Evolutionary conservation across 2,329 filamentous ascomycete species (phyloP).

Genomic region (Fusarium buxicola): DNA sequence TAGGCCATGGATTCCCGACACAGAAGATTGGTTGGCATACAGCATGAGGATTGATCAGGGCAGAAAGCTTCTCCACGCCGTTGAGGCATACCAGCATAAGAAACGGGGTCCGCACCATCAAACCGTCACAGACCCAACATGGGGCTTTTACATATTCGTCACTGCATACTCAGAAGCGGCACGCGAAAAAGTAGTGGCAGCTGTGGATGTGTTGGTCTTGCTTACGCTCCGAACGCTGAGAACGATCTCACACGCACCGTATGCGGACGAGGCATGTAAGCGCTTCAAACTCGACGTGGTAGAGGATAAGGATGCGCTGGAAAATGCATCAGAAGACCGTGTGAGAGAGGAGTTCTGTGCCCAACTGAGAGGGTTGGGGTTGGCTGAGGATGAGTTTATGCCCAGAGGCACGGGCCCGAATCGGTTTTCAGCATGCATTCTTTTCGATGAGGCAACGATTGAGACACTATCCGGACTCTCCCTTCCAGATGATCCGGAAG

Average conservation of each 20-base stretch:
- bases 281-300: slow-evolving; percentile 27
- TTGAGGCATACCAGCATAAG: slow-evolving; percentile 12
- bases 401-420: slow-evolving; percentile 16
- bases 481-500: slow-evolving; percentile 6
- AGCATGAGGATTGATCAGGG: slow-evolving; percentile 15
- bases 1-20: slow-evolving; percentile 11
- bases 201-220: slow-evolving; percentile 10
- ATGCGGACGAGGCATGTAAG: slow-evolving; percentile 24
- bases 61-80: slow-evolving; percentile 22
- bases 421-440: slow-evolving; percentile 15
- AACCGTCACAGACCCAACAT: slow-evolving; percentile 21
- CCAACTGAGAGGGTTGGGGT: slow-evolving; percentile 15
- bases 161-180: slow-evolving; percentile 18
- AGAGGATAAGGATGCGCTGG: slow-evolving; percentile 14
- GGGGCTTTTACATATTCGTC: slow-evolving; percentile 30
- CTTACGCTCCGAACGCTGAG: slow-evolving; percentile 5
- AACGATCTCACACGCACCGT: slow-evolving; percentile 13
- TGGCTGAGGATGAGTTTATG: slow-evolving; percentile 23
- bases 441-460: slow-evolving; percentile 15
- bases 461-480: slow-evolving; percentile 2
- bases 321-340: slow-evolving; percentile 29
- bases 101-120: slow-evolving; percentile 3
- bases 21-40: slow-evolving; percentile 20
- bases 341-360: slow-evolving; percentile 31
- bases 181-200: slow-evolving; percentile 5